phyloP scores from a whole-genome alignment of 2,329 filamentous ascomycete species.

The Stemphylium lycopersici region DNA sequence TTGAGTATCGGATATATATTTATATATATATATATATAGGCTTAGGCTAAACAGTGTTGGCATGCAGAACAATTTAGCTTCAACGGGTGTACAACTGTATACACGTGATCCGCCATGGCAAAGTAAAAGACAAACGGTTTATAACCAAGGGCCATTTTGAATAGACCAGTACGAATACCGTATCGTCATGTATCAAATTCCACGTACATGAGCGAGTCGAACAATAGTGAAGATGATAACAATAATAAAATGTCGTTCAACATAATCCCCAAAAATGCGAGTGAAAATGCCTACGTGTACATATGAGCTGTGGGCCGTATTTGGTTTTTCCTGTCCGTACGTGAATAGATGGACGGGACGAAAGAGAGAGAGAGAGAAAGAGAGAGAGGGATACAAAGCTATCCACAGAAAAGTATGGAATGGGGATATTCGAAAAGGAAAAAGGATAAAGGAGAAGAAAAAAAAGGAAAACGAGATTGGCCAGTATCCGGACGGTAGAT shows the following conservation, averaged over 20 bases:
- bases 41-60: too few species aligned
- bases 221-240: not conserved
- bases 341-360: not conserved
- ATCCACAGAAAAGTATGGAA: not conserved
- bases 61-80: too few species aligned
- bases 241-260: not conserved
- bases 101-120: too few species aligned
- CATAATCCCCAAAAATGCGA: not conserved
- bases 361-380: too few species aligned
- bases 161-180: not conserved
- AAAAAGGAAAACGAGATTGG: not conserved
- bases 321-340: not conserved
- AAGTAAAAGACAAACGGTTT: too few species aligned
- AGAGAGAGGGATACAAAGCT: not conserved
- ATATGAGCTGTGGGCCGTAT: not conserved
- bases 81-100: too few species aligned
- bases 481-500: not conserved
- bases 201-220: not conserved
- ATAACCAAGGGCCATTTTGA: too few species aligned
- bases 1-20: too few species aligned
- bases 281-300: not conserved
- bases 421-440: not conserved
- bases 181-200: not conserved
- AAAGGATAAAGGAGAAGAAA: not conserved
- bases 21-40: too few species aligned